Conservation (phyloP, 495 filamentous ascomycete genomes). For the Aspergillus haitiensis region DNA sequence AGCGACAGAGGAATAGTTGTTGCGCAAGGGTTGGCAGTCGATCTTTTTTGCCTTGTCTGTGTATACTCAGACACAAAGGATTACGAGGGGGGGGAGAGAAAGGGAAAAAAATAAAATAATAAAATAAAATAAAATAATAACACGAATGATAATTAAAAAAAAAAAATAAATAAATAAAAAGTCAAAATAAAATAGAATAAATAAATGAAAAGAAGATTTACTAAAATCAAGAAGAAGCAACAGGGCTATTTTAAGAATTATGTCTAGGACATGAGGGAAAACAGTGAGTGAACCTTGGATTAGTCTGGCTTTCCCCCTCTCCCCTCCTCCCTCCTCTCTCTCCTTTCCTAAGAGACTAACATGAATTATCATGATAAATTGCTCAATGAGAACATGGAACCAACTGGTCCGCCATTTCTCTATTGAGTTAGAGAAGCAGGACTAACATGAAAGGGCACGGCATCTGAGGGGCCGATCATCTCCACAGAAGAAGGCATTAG, state of each 20-base stretch:
- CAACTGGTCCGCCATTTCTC: conserved; percentile 26
- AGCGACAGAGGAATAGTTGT: no score
- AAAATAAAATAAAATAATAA: conserved; percentile 2
- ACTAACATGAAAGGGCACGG: conserved; percentile 25
- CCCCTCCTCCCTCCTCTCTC: no score
- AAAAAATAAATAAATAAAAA: conserved; percentile 8
- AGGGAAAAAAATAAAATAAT: conserved; percentile 2
- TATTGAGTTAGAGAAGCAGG: conserved; percentile 19
- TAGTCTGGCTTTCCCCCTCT: no score
- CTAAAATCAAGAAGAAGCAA: conserved; percentile 14
- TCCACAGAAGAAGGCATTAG: conserved; percentile 29
- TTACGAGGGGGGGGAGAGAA: conserved; percentile 6
- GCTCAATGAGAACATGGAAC: conserved; percentile 17
- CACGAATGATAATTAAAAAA: neutral
- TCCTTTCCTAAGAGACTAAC: no score
- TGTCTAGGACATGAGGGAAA: neutral
- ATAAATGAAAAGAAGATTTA: neutral
- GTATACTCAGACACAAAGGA: neutral
- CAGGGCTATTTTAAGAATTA: conserved; percentile 25
- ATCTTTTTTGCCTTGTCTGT: neutral
- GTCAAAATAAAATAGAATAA: conserved; percentile 9
- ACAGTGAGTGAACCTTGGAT: no score
- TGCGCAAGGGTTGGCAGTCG: neutral
- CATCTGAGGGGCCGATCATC: conserved; percentile 31
- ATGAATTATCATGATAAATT: neutral